These are phyloP conservation scores for Scheffersomyces cryptocercus DNA, from an alignment of 1,139 yeast species.

Conservation along the genomic window DNA sequence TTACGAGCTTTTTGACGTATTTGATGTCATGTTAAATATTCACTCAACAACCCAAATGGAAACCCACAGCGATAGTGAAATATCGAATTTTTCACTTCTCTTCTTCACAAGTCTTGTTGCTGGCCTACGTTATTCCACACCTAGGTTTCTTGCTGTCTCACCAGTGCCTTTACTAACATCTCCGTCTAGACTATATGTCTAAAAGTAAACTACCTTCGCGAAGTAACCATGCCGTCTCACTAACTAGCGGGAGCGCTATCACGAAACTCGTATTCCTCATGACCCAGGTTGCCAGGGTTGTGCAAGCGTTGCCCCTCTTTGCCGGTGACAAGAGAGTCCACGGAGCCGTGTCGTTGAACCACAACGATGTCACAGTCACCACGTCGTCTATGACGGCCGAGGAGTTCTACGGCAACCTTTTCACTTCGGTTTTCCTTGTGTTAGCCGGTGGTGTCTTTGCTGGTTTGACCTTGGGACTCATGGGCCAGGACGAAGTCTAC, in stretches of 20 bases:
- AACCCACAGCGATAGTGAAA: too few species aligned
- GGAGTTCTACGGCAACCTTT: slow-evolving; percentile 54
- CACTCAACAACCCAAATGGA: too few species aligned
- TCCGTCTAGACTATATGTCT: slow-evolving; percentile 19
- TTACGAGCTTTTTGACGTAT: too few species aligned
- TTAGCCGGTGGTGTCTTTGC: slow-evolving; percentile 95
- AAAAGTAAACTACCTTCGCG: slow-evolving; percentile 20
- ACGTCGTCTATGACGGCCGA: slow-evolving; percentile 29
- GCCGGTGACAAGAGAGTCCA: slow-evolving; percentile 1
- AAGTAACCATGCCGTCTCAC: slow-evolving; percentile 24
- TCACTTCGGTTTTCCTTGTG: slow-evolving; percentile 68
- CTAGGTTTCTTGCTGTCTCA: neutral
- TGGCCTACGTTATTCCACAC: too few species aligned
- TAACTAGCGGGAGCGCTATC: slow-evolving; percentile 19
- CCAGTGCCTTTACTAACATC: slow-evolving; percentile 1
- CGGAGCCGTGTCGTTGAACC: slow-evolving; percentile 2
- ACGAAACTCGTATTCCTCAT: slow-evolving; percentile 20
- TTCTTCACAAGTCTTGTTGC: too few species aligned
- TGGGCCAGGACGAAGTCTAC: slow-evolving; percentile 98
- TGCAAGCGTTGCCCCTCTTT: slow-evolving; percentile 15
- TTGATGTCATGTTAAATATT: too few species aligned
- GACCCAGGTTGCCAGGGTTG: slow-evolving; percentile 27
- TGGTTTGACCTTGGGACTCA: slow-evolving; percentile 87
- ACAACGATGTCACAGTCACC: slow-evolving; percentile 3
- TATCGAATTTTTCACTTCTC: too few species aligned